Conservation (phyloP, 345 rosid genomes). For the Jatropha curcas region DNA sequence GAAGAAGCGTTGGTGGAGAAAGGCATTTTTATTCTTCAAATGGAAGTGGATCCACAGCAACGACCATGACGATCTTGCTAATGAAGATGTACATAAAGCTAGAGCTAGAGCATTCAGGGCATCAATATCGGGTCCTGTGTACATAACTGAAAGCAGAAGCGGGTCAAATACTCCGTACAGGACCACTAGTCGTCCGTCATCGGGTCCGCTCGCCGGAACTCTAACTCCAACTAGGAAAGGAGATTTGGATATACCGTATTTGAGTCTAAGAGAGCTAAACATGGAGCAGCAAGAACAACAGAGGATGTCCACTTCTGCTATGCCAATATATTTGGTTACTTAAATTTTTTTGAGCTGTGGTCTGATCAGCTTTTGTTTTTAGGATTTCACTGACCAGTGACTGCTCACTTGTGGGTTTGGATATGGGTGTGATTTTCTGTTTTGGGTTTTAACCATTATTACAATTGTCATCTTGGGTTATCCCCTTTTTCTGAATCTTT, state of each 20-base stretch:
- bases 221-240: slow-evolving; percentile 46
- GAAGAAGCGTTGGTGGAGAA: slow-evolving; percentile 83
- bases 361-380: not conserved
- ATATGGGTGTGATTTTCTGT: not conserved
- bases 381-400: not conserved
- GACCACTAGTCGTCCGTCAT: slow-evolving; percentile 43
- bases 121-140: slow-evolving; percentile 67
- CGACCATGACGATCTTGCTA: not conserved
- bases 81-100: slow-evolving; percentile 44
- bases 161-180: slow-evolving; percentile 68
- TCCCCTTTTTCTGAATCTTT: not conserved
- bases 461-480: not conserved
- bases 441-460: not conserved
- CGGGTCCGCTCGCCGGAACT: slow-evolving; percentile 75
- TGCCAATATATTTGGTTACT: slow-evolving; percentile 31
- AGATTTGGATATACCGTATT: slow-evolving; percentile 57
- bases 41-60: slow-evolving; percentile 43
- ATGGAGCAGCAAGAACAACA: slow-evolving; percentile 55
- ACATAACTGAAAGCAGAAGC: slow-evolving; percentile 67
- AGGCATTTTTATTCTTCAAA: slow-evolving; percentile 65
- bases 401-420: slow-evolving; percentile 7
- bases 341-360: not conserved
- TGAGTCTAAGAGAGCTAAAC: slow-evolving; percentile 74
- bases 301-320: slow-evolving; percentile 52
- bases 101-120: slow-evolving; percentile 47